Evolutionary conservation across 2,329 filamentous ascomycete genomes (phyloP).

Genomic region (Cadophora sp.): DNA sequence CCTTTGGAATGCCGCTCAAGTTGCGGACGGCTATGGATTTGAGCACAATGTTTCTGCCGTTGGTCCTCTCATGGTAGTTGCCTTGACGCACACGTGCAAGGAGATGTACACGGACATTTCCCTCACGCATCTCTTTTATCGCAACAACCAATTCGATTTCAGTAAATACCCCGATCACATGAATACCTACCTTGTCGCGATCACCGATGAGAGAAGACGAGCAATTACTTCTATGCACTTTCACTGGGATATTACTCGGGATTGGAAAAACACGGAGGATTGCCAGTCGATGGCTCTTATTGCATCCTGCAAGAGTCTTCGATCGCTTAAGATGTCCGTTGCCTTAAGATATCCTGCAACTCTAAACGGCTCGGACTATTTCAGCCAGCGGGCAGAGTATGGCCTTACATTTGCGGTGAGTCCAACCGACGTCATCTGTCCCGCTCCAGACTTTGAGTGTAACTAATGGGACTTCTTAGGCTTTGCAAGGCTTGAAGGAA

Average conservation of each 20-base stretch:
- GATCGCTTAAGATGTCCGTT: not conserved
- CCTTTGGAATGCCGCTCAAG: slow-evolving; percentile 22
- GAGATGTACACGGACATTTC: slow-evolving; percentile 30
- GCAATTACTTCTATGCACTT: slow-evolving; percentile 14
- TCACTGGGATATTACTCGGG: not conserved
- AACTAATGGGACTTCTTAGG: not conserved
- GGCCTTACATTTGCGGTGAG: not conserved
- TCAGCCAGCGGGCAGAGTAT: not conserved
- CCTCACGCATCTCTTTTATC: slow-evolving; percentile 30
- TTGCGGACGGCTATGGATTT: too few species aligned
- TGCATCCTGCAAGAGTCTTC: slow-evolving; percentile 14
- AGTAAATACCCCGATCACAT: not conserved
- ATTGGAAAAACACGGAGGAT: not conserved
- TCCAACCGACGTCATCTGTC: too few species aligned
- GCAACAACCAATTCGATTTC: slow-evolving; percentile 29
- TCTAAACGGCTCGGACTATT: not conserved
- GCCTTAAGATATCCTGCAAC: too few species aligned
- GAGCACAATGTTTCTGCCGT: too few species aligned
- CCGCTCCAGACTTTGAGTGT: not conserved
- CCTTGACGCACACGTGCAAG: slow-evolving; percentile 27
- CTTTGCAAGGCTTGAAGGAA: slow-evolving; percentile 3
- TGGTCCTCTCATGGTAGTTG: slow-evolving; percentile 21
- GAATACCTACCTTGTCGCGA: slow-evolving; percentile 29
- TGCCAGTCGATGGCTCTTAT: slow-evolving; percentile 11
- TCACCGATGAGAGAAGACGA: slow-evolving; percentile 25